Conservation (phyloP, 176 grass and related monocot genomes). For the Oryza meyeriana region DNA sequence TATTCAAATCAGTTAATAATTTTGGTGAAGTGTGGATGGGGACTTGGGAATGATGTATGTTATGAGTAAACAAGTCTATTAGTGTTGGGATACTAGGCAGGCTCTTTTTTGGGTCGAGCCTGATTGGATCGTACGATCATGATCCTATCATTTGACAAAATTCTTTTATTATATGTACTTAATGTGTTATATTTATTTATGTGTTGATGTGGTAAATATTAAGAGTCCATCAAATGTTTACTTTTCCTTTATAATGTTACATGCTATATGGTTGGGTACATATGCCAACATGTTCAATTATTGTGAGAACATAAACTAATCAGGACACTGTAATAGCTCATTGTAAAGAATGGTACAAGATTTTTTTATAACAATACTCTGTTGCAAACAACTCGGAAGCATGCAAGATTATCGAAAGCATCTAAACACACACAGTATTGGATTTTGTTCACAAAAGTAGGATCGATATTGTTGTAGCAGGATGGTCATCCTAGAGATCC, state of each 20-base stretch:
- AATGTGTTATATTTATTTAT: no score
- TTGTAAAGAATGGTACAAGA: neutral
- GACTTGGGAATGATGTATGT: conserved; percentile 2
- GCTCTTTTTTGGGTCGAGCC: neutral
- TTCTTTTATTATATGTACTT: neutral
- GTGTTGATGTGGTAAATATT: no score
- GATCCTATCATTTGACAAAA: neutral
- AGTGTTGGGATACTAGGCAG: neutral
- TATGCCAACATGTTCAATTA: no score
- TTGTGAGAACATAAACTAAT: no score
- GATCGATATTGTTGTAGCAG: neutral
- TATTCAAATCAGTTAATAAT: conserved; percentile 3
- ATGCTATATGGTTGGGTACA: no score
- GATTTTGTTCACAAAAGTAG: neutral
- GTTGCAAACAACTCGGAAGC: neutral
- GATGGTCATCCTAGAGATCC: neutral
- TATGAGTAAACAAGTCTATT: neutral
- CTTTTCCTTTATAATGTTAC: no score
- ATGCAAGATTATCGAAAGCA: neutral
- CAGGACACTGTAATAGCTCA: neutral
- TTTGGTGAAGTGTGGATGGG: conserved; percentile 13
- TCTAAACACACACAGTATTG: neutral
- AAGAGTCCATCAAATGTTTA: no score
- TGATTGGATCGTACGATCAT: neutral
- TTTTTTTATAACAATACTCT: neutral